Evolutionary conservation across 192 early-diverging fungal genomes (phyloP), one percentile per base, ranked within the genome.

Genomic region (Backusella westeae): DNA sequence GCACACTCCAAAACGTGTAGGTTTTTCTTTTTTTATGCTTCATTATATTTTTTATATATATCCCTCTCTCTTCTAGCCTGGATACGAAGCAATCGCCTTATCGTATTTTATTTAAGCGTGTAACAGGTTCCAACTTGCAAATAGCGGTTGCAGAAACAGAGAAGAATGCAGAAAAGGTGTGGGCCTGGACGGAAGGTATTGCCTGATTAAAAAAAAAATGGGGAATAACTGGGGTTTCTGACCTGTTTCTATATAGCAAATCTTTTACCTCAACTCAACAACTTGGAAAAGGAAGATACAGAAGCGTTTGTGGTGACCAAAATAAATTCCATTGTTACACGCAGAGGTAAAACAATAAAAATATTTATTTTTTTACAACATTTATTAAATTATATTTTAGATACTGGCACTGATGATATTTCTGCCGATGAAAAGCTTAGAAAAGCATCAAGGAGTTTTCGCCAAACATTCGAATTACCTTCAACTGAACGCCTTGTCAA

Each of bases 1-100:
- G 95, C 14, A 97, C 96, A 21, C 91, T 99, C 67, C 97, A 99
- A 76, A 98, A 97, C 82, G 96, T 98, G 91, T 94, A 90, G 77
- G 87, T 49, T 49, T 49, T 49, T 23, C 23, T 0, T 32, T 32
- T 32, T 32, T 32, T 3, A 32, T 32, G 32, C 32, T 32, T 32
- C 0, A 32, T 3, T 32, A 3, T 32, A 23, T 23, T 23, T 23
- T 23, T 23, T 23, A 23, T 23, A 23, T 23, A 23, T 23, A 0
- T 23, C 23, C 0, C 23, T 23, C 1, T 49, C 36, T 8, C 52
- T 21, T 41, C 6, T 63, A 79, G 78, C 7, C 56, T 79, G 34
- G 96, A 98, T 80, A 95, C 93, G 35, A 96, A 95, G 83, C 96
- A 97, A 78, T 90, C 95, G 15, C 92, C 96, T 10, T 99, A 91